These are phyloP conservation scores for Jacaranda copaia DNA, from an alignment of 257 asterid genomes.

Conservation along the genomic window DNA sequence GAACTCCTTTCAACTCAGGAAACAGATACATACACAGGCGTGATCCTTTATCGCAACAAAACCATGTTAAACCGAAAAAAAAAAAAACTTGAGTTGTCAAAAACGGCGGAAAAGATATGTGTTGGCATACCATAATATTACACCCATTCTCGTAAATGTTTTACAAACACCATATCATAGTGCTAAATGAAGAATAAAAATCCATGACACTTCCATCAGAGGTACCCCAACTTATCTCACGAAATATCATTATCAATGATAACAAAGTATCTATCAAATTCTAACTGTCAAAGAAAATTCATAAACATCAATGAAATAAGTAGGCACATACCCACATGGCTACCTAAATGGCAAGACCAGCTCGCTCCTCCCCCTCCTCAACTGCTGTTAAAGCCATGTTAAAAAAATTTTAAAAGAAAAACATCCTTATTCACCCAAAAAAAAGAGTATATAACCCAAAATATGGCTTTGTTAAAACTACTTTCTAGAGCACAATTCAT, in stretches of 20 bases:
- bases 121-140: background rate
- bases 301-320: background rate
- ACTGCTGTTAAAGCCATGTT: conserved; percentile 37
- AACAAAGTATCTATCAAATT: background rate
- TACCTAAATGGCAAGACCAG: conserved; percentile 69
- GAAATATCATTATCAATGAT: background rate
- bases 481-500: too few relatives aligned
- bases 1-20: background rate
- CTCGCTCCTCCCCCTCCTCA: conserved; percentile 61
- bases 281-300: background rate
- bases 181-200: background rate
- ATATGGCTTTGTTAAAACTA: too few relatives aligned
- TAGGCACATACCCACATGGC: conserved; percentile 95
- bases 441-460: background rate
- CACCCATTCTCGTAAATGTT: background rate
- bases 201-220: background rate
- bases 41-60: background rate
- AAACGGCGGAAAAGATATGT: background rate
- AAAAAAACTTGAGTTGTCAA: background rate
- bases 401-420: too few relatives aligned
- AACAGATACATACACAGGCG: background rate
- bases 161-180: background rate
- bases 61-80: background rate
- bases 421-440: background rate
- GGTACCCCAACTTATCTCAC: background rate